These are phyloP conservation scores for Nymphaea colorata DNA, from an alignment of 164 flowering plant species.

Conservation along the genomic window DNA sequence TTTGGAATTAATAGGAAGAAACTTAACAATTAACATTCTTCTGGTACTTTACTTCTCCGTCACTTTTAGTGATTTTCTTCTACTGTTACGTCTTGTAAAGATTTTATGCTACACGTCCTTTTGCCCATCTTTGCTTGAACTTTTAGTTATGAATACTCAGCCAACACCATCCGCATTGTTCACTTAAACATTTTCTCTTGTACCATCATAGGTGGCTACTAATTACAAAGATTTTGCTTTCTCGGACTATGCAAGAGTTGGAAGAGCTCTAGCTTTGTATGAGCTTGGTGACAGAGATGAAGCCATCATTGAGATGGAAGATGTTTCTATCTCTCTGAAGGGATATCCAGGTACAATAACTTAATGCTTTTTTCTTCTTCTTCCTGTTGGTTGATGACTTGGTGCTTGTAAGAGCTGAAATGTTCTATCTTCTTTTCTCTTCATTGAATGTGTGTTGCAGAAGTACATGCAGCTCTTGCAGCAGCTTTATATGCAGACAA, in stretches of 20 bases:
- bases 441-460: constrained; percentile 18
- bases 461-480: constrained; percentile 68
- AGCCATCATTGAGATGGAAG: constrained; percentile 68
- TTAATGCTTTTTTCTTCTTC: not conserved
- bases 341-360: constrained; percentile 46
- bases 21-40: too few species aligned
- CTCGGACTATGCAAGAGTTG: constrained; percentile 62
- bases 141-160: not conserved
- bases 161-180: not conserved
- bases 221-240: constrained; percentile 55
- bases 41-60: too few species aligned
- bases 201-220: constrained; percentile 29
- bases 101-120: too few species aligned
- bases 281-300: constrained; percentile 61
- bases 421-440: constrained; percentile 1
- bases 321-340: constrained; percentile 55
- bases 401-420: not conserved
- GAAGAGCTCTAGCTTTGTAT: constrained; percentile 52
- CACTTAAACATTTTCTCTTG: not conserved
- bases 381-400: not conserved
- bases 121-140: not conserved
- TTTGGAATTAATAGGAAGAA: too few species aligned
- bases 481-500: constrained; percentile 57
- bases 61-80: too few species aligned
- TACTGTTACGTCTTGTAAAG: too few species aligned